Base-by-base conservation (phyloP, 768 basidiomycete species). In the Lactifluus hygrophoroides region DNA sequence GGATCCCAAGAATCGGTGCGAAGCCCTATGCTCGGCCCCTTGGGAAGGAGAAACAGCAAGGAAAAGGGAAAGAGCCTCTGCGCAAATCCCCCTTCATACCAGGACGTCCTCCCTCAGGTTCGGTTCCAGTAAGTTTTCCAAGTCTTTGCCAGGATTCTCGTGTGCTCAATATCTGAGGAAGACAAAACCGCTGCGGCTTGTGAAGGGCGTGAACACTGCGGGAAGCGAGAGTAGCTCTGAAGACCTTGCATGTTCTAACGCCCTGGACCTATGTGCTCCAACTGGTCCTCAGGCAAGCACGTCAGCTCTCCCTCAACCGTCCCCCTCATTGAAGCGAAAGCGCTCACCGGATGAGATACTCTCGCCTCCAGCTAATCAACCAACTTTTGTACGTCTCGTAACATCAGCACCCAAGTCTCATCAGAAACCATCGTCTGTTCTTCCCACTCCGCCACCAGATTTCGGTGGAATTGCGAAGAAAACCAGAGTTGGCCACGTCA, bases 1-100 rank as follows among this genome's bases (percentile, higher is more conserved):
- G 64, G 56, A 73, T 73, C n/a, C 72, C 72, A 4, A 54, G 72
- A 13, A 69, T 71, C 27, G 71, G 71, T 21, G 59, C 62, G 17
- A 73, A 73, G 57, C 70, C 71, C 1, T 72, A 73, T 47, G 64
- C 68, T 3, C 60, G 66, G 32, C 68, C 72, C 5, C 27, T 28
- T n/a, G 47, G 27, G 7, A 52, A 57, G 23, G 43, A 45, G 54
- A 52, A 27, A 34, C 56, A 61, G 17, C 45, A 52, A 43, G 51
- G 19, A 19, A 58, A 61, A 30, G 55, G 51, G n/a, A 62, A 53
- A 11, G 46, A 56, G 14, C 56, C 54, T 37, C 23, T 28, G 30
- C 51, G 51, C 44, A 62, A 48, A 25, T 40, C 56, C 13, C 13
- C 48, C 10, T 37, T 54, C 37, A 19, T 54, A 40, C 19, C 37